Base-by-base conservation (phyloP, 2,329 filamentous ascomycete species). In the Canariomyces notabilis region DNA sequence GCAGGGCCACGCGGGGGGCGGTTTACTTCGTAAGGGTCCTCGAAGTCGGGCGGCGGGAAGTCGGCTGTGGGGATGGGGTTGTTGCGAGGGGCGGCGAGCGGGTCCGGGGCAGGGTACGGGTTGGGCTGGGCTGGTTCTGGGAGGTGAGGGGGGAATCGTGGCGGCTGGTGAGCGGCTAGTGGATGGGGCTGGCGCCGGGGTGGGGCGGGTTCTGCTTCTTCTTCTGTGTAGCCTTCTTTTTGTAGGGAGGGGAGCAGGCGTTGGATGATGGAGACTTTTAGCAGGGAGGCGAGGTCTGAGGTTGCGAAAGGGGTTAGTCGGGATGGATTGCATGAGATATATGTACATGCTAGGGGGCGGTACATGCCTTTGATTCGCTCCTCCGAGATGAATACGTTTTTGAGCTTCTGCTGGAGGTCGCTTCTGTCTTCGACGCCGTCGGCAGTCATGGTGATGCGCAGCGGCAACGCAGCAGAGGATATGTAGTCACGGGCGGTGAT, bases 11-110 rank as follows among this genome's bases (percentile, higher is more conserved):
- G 77, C 2, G 77, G 75, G 0, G 82, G 86, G 1, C 82, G 74
- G 51, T 87, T 82, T 49, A 96, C 76, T 52, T 96, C 88, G 59
- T 89, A 84, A 60, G 96, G 89, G 62, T 98, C 91, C 55, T 97
- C 93, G 55, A 97, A 97, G 16, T 80, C 88, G 0, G 93, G 93
- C 0, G 91, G 90, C 1, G 85, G 80, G 55, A 95, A 89, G 55
- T 90, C 87, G 8, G 75, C 82, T 0, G 76, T 68, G 0, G 90
- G 89, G 14, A 81, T 61, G 1, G 86, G 86, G 16, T 73, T 73
- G 34, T 77, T 72, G 0, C 76, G 81, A 12, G 77, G 77, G 2
- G 71, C 76, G 9, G 76, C 80, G 29, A 86, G 74, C n/a, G 79
- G 82, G 59, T 85, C 83, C 37, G 78, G 68, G 53, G 83, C 80